Base-by-base conservation (phyloP, 2,329 filamentous ascomycete genomes). In the Berkeleyomyces basicola region DNA sequence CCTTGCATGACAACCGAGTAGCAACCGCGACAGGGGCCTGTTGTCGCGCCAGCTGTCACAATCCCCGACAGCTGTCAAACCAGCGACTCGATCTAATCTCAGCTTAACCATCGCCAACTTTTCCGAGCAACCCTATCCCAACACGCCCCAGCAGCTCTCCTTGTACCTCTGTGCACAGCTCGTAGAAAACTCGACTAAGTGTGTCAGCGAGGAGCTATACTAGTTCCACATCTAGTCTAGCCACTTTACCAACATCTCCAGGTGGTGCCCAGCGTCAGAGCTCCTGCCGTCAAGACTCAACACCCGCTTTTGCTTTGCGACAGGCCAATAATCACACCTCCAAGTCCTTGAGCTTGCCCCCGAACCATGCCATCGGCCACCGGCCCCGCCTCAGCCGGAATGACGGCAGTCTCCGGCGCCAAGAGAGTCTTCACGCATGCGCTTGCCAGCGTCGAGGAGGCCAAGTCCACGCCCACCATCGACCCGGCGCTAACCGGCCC, bases 401-500 rank as follows among this genome's bases (percentile, higher is more conserved):
- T 84, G 57, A 71, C 76, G 60, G 77, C 78, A 59, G 81, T 85
- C 61, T 75, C 75, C 49, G 72, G 76, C 36, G 82, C 85, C 67
- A 74, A 73, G 43, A 69, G 70, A 36, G 75, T 86, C 33, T 74
- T 90, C 40, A 73, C 78, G 47, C 72, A 78, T 46, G 77, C 88
- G 42, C 74, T 90, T 47, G 70, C 74, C 44, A 80, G 79, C 70
- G 85, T 85, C 64, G 78, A 78, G 61, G 69, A 75, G 46, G 72
- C 79, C 65, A 90, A 89, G 71, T 75, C 78, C 40, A 76, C 78
- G 43, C 72, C 77, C 23, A 76, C 79, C 23, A 82, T 90, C 67
- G 90, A 96, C 68, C 87, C 88, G 10, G 82, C 85, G 3, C 78
- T 96, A 66, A 83, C 82, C 37, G 87, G 90, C 70, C 76, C 82